phyloP scores from a whole-genome alignment of 805 yeast genomes.

The Starmerella potacharoeniae region DNA sequence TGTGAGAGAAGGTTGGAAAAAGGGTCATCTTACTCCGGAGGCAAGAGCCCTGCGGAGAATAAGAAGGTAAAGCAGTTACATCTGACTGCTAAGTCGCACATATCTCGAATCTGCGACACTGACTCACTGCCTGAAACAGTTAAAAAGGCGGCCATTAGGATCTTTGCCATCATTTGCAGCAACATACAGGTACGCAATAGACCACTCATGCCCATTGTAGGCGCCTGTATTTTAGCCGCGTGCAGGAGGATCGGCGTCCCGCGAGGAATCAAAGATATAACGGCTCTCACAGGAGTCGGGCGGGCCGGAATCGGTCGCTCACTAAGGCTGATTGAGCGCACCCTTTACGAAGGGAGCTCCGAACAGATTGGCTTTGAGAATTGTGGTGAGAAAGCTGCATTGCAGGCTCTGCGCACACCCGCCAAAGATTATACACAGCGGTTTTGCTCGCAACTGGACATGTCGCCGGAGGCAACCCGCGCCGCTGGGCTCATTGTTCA shows the following conservation, averaged over 20 bases:
- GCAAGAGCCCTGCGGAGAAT: slow-evolving; percentile 73
- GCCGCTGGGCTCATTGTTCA: slow-evolving; percentile 90
- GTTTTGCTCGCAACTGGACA: slow-evolving; percentile 92
- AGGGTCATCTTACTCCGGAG: slow-evolving; percentile 48
- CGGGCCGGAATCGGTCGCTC: slow-evolving; percentile 89
- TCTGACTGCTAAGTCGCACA: slow-evolving; percentile 78
- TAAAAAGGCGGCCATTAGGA: slow-evolving; percentile 95
- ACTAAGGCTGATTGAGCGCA: slow-evolving; percentile 70
- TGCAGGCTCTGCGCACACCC: slow-evolving; percentile 68
- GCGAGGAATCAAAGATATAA: slow-evolving; percentile 87
- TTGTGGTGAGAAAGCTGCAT: slow-evolving; percentile 23
- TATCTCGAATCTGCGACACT: slow-evolving; percentile 94
- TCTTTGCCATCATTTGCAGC: slow-evolving; percentile 80
- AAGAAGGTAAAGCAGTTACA: slow-evolving; percentile 68
- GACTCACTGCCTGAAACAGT: slow-evolving; percentile 89
- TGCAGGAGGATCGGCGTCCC: slow-evolving; percentile 90
- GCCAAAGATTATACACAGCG: slow-evolving; percentile 92
- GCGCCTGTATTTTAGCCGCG: slow-evolving; percentile 87
- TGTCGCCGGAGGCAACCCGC: slow-evolving; percentile 70
- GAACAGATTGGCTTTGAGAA: slow-evolving; percentile 28
- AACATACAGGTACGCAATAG: slow-evolving; percentile 78
- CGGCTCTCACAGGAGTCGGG: slow-evolving; percentile 89
- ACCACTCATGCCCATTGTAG: slow-evolving; percentile 87
- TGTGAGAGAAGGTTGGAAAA: no score
- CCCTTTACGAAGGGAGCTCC: slow-evolving; percentile 30